These are phyloP conservation scores for Chaetomium tenue DNA, from an alignment of 495 filamentous ascomycete species.

Conservation along the genomic window DNA sequence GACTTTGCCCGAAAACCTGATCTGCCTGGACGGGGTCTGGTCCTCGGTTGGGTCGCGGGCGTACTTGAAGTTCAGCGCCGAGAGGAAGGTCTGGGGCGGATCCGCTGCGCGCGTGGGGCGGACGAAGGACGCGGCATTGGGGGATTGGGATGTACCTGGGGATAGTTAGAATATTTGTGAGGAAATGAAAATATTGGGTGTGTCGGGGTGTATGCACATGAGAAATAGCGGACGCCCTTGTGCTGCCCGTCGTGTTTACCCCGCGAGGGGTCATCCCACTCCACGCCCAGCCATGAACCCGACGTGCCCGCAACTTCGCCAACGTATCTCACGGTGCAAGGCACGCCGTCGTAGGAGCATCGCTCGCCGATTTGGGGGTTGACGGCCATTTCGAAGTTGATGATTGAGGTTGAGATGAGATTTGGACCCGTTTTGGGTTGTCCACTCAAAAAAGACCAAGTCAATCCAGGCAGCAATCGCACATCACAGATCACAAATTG, in stretches of 20 bases:
- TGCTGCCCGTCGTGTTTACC: slow-evolving; percentile 90
- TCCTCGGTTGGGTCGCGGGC: slow-evolving; percentile 52
- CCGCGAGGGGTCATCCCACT: slow-evolving; percentile 85
- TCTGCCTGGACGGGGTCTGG: slow-evolving; percentile 41
- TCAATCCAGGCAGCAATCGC: slow-evolving; percentile 23
- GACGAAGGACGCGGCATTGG: slow-evolving; percentile 80
- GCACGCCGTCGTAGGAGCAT: slow-evolving; percentile 67
- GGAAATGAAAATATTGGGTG: background rate
- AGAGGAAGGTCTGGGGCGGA: slow-evolving; percentile 64
- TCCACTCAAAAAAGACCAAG: background rate
- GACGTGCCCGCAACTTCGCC: slow-evolving; percentile 72
- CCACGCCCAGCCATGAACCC: slow-evolving; percentile 88
- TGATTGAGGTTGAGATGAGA: background rate
- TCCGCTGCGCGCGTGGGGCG: slow-evolving; percentile 72
- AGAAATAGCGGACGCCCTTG: slow-evolving; percentile 76
- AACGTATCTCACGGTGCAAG: slow-evolving; percentile 83
- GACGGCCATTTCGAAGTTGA: slow-evolving; percentile 20
- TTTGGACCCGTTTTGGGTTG: background rate
- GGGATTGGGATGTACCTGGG: slow-evolving; percentile 61
- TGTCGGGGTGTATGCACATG: slow-evolving; percentile 54
- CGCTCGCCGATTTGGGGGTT: slow-evolving; percentile 61
- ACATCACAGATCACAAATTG: background rate
- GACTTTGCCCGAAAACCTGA: slow-evolving; percentile 76
- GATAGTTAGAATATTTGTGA: background rate
- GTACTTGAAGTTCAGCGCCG: slow-evolving; percentile 82